These are phyloP conservation scores for Populus deltoides DNA, from an alignment of 345 rosid species.

Conservation along the genomic window DNA sequence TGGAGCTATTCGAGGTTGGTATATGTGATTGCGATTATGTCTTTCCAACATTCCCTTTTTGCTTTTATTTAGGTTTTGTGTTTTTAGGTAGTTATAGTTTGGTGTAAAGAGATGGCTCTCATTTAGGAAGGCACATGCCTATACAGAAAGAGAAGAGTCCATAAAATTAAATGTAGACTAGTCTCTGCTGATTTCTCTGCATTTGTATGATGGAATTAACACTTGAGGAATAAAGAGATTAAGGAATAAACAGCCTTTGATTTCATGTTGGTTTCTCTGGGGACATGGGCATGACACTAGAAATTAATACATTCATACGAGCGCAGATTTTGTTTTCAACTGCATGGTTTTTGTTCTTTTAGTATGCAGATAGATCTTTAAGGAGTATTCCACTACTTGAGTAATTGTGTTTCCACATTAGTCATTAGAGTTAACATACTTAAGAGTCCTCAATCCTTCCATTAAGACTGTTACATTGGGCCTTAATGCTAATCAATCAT, in stretches of 20 bases:
- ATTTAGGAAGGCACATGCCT: not conserved
- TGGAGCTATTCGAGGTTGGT: slow-evolving; percentile 35
- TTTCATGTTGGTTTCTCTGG: not conserved
- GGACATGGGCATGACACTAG: not conserved
- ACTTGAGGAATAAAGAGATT: not conserved
- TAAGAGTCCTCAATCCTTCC: not conserved
- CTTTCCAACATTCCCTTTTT: not conserved
- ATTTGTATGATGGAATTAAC: not conserved
- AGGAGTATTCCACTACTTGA: not conserved
- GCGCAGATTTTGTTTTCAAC: not conserved
- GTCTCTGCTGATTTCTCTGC: not conserved
- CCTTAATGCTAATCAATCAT: not conserved
- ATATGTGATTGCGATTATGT: not conserved
- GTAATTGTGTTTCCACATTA: not conserved
- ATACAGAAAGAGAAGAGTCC: not conserved
- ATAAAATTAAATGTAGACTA: not conserved
- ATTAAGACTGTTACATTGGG: not conserved
- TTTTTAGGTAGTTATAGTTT: not conserved
- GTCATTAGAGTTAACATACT: not conserved
- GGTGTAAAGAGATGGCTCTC: too few species aligned
- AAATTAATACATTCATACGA: not conserved
- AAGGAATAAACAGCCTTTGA: not conserved
- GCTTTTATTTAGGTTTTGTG: not conserved
- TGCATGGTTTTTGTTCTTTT: not conserved
- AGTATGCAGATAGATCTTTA: not conserved